phyloP scores from a whole-genome alignment of 768 basidiomycete genomes.

The Boletus reticuloceps region DNA sequence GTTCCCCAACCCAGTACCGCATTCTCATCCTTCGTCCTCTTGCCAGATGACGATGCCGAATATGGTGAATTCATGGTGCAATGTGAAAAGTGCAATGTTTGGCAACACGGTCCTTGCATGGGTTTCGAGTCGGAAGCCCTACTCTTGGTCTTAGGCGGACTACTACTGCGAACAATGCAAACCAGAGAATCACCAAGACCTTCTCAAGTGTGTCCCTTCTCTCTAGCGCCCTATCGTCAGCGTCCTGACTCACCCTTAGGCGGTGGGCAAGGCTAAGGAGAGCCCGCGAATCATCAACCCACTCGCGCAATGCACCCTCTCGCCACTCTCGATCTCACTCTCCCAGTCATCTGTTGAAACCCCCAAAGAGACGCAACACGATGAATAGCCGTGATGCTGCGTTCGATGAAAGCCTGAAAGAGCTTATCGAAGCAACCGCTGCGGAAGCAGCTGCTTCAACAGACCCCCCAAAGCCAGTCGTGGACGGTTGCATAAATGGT shows the following conservation, averaged over 20 bases:
- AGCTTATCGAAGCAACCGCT: constrained; percentile 71
- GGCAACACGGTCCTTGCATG: constrained; percentile 98
- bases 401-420: constrained; percentile 85
- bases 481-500: constrained; percentile 41
- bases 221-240: constrained; percentile 11
- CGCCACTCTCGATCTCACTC: constrained; percentile 78
- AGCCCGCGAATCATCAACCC: constrained; percentile 61
- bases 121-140: constrained; percentile 79
- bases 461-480: constrained; percentile 35
- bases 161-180: constrained; percentile 95
- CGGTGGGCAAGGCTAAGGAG: constrained; percentile 50
- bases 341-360: constrained; percentile 56
- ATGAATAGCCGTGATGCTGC: constrained; percentile 97
- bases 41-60: constrained; percentile 69
- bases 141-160: constrained; percentile 70
- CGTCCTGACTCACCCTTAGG: constrained; percentile 37
- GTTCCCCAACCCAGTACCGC: constrained; percentile 4
- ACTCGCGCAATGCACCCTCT: constrained; percentile 56
- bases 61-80: constrained; percentile 97
- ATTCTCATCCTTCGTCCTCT: constrained; percentile 25
- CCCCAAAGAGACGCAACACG: constrained; percentile 88
- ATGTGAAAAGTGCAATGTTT: constrained; percentile 95
- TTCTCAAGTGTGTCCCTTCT: constrained; percentile 64
- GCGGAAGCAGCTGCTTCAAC: constrained; percentile 61
- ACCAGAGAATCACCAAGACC: constrained; percentile 80